Evolutionary conservation across 164 flowering plant genomes (phyloP).

Genomic region (Chloranthus sessilifolius): DNA sequence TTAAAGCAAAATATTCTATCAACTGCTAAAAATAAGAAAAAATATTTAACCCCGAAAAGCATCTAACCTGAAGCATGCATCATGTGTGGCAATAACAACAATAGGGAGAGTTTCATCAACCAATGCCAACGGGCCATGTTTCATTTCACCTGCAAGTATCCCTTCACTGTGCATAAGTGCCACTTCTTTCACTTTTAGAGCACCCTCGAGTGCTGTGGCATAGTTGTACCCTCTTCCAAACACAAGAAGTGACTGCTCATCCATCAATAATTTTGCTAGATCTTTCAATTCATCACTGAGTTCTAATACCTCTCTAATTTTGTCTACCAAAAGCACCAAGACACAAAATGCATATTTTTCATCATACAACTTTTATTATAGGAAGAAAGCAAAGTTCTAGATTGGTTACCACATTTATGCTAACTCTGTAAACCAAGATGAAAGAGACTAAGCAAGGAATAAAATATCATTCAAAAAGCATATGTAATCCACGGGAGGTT

Average conservation of each 20-base stretch:
- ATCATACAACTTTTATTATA: no score
- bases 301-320: conserved; percentile 76
- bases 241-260: conserved; percentile 91
- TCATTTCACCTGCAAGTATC: conserved; percentile 98
- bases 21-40: background rate
- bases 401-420: no score
- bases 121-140: conserved; percentile 96
- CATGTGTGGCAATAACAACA: conserved; percentile 89
- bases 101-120: conserved; percentile 96
- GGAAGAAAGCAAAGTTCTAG: no score
- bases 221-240: conserved; percentile 98
- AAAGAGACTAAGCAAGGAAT: no score
- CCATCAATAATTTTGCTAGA: conserved; percentile 64
- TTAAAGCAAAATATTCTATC: no score
- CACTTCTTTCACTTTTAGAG: conserved; percentile 96
- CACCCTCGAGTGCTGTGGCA: conserved; percentile 96
- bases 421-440: no score
- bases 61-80: conserved; percentile 83
- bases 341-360: background rate
- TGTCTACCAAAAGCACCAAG: conserved; percentile 37
- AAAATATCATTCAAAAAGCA: no score
- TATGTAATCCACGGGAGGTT: no score
- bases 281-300: conserved; percentile 89
- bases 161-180: conserved; percentile 99
- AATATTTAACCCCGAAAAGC: background rate